These are phyloP conservation scores for Microcyclospora pomicola DNA, from an alignment of 2,329 filamentous ascomycete species.

Conservation along the genomic window DNA sequence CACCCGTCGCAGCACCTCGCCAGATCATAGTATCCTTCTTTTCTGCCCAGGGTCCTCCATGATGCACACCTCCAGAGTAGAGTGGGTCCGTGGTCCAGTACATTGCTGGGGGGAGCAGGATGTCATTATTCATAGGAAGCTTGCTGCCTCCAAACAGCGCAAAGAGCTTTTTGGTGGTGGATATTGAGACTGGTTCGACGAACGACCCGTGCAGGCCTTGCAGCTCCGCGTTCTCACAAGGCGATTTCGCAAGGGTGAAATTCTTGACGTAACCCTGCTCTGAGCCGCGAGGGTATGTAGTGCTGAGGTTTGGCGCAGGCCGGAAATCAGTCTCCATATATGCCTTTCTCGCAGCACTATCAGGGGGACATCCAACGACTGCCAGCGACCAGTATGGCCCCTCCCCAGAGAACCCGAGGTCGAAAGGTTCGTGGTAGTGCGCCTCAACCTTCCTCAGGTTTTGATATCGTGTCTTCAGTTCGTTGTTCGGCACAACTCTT, in stretches of 20 bases:
- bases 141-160: conserved; percentile 40
- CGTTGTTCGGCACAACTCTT: conserved; percentile 13
- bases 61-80: conserved; percentile 28
- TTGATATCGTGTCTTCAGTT: conserved; percentile 20
- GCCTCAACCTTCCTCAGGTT: conserved; percentile 17
- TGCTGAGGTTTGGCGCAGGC: conserved; percentile 21
- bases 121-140: conserved; percentile 38
- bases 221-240: conserved; percentile 33
- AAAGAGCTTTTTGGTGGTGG: conserved; percentile 31
- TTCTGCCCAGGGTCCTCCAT: conserved; percentile 28
- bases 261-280: conserved; percentile 35
- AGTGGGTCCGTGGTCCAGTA: conserved; percentile 34
- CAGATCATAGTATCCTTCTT: conserved; percentile 32
- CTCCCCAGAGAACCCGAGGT: conserved; percentile 20
- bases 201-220: conserved; percentile 35
- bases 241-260: conserved; percentile 31
- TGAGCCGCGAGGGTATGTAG: conserved; percentile 19
- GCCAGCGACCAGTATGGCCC: conserved; percentile 31
- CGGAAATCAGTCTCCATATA: conserved; percentile 26
- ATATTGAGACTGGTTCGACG: conserved; percentile 34
- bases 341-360: conserved; percentile 23
- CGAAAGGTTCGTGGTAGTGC: conserved; percentile 10
- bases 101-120: conserved; percentile 36
- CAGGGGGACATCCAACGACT: conserved; percentile 28
- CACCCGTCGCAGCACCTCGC: conserved; percentile 36